A percentile compares a stretch with the other conserved stretches of the same genome.
Evolutionary conservation across 2,329 filamentous ascomycete genomes (phyloP).

Genomic region (Phaeophleospora eucalypticola): DNA sequence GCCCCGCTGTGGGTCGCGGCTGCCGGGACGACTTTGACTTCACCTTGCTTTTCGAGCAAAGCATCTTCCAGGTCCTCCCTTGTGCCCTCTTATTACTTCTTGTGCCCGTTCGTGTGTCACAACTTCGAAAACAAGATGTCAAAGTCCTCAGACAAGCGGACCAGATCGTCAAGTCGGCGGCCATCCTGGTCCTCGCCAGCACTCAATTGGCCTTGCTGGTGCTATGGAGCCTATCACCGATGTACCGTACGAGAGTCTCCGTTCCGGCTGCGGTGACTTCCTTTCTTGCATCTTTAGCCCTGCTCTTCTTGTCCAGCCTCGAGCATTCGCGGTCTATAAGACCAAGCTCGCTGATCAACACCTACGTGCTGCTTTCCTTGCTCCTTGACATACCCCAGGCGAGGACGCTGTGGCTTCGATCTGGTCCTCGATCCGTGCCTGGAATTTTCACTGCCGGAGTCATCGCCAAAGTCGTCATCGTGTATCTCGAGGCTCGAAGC

Average conservation of each 20-base stretch:
- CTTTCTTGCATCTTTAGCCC: constrained; percentile 13
- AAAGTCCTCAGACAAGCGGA: constrained; percentile 15
- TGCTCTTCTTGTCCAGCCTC: constrained; percentile 18
- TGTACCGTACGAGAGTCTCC: constrained; percentile 13
- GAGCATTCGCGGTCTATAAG: constrained; percentile 18
- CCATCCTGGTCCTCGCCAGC: constrained; percentile 13
- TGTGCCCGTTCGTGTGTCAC: constrained; percentile 13
- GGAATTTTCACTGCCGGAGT: constrained; percentile 14
- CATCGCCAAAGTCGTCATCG: constrained; percentile 15
- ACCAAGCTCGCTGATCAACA: constrained; percentile 18
- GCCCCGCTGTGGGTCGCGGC: constrained; percentile 13
- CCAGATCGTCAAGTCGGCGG: constrained; percentile 11
- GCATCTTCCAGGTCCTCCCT: constrained; percentile 20
- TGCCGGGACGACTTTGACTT: constrained; percentile 24
- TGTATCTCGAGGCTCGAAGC: constrained; percentile 20
- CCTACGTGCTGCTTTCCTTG: constrained; percentile 19
- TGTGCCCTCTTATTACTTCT: constrained; percentile 18
- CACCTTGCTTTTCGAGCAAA: constrained; percentile 25
- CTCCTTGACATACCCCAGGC: constrained; percentile 19
- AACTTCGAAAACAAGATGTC: constrained; percentile 16
- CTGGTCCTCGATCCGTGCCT: constrained; percentile 12
- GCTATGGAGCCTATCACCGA: constrained; percentile 12
- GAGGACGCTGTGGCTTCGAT: constrained; percentile 21
- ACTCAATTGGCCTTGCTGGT: constrained; percentile 18
- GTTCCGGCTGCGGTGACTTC: constrained; percentile 19